Conservation (phyloP, 1,284 basidiomycete species). For the Cutaneotrichosporon daszewskae region DNA sequence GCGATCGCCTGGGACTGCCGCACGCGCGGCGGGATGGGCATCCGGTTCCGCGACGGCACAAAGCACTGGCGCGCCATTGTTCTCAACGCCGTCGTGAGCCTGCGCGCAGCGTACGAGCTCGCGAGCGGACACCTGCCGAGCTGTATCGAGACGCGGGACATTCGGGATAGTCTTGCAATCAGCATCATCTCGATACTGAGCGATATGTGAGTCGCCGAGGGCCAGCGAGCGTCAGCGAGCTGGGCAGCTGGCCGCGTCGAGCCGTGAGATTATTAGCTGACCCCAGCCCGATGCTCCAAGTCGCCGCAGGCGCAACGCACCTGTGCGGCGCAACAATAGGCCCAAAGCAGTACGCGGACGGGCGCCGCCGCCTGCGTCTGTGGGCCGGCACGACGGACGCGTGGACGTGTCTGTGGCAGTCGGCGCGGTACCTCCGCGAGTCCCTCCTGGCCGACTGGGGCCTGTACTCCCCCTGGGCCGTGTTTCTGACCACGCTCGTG, state of each 20-base stretch:
- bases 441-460: constrained; percentile 35
- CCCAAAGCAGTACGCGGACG: constrained; percentile 31
- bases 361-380: constrained; percentile 26
- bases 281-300: constrained; percentile 40
- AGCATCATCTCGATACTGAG: constrained; percentile 36
- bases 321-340: constrained; percentile 34
- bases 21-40: constrained; percentile 37
- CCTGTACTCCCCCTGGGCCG: constrained; percentile 36
- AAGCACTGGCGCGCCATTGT: constrained; percentile 38
- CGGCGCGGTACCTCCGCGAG: constrained; percentile 33
- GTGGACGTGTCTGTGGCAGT: constrained; percentile 42
- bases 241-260: too few relatives aligned
- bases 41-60: constrained; percentile 33
- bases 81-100: constrained; percentile 33
- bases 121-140: constrained; percentile 16
- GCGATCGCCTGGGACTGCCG: constrained; percentile 41
- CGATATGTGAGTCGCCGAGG: too few relatives aligned
- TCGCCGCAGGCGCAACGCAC: constrained; percentile 31
- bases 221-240: too few relatives aligned
- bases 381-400: constrained; percentile 39
- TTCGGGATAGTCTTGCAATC: constrained; percentile 37
- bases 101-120: constrained; percentile 32
- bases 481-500: constrained; percentile 35
- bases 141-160: constrained; percentile 27
- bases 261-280: too few relatives aligned